Evolutionary conservation across 441 rosid species (phyloP).

Genomic region (Brassica balearica): DNA sequence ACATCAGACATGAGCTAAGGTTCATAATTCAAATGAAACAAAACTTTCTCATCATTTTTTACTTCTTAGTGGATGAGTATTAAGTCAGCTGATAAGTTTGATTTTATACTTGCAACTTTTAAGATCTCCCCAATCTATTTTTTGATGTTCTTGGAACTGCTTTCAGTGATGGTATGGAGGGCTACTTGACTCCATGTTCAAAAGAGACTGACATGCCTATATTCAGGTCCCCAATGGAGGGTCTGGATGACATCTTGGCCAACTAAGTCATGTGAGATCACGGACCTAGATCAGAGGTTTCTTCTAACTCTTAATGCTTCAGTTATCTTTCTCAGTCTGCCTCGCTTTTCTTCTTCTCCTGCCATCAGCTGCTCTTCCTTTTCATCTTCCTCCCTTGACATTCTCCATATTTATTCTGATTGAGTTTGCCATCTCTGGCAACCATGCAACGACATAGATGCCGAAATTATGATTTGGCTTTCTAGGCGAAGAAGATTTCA

Average conservation of each 20-base stretch:
- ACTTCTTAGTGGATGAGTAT: not conserved
- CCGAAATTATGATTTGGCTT: not conserved
- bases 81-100: not conserved
- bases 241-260: not conserved
- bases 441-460: too few relatives aligned
- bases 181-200: not conserved
- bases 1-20: not conserved
- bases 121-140: not conserved
- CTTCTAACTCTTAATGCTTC: not conserved
- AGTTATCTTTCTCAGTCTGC: not conserved
- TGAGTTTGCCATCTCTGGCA: not conserved
- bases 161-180: not conserved
- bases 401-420: not conserved
- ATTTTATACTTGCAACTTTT: not conserved
- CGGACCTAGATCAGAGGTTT: not conserved
- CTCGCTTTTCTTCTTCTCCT: not conserved
- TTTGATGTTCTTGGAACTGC: not conserved
- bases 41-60: not conserved
- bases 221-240: not conserved
- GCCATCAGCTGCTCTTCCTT: not conserved
- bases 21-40: not conserved
- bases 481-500: not conserved
- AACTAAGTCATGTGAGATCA: not conserved
- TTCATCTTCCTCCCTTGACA: not conserved
- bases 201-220: not conserved